Base-by-base conservation (phyloP, 768 basidiomycete species). In the Auriscalpium microsporum region DNA sequence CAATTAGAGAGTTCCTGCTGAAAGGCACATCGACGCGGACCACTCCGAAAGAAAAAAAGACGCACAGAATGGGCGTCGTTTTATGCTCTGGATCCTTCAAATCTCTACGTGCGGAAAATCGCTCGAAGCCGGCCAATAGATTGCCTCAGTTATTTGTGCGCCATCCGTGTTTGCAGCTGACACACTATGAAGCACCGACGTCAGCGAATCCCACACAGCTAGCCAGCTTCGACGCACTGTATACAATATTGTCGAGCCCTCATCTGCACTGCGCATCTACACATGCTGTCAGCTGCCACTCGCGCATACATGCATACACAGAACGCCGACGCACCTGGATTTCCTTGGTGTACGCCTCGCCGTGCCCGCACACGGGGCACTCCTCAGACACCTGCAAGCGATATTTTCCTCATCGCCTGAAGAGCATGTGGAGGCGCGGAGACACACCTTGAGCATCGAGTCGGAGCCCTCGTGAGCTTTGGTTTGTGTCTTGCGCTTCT, bases 191-290 rank as follows among this genome's bases (percentile, higher is more conserved):
- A 9, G 37, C 55, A 57, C 23, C n/a, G 19, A 28, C 23, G 33
- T 58, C 54, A 65, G 61, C 59, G 50, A 44, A 46, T 48, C 23
- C 8, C 45, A 33, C 40, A 35, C n/a, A 52, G 38, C 50, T 49
- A 34, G 45, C 48, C 49, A 10, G n/a, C 42, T 38, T 19, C 58
- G 35, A 76, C 87, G 58, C 67, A 93, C 93, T n/a, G 86, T 91
- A 70, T 94, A 96, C 68, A 95, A 85, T 63, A 94, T 84, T 11
- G 93, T 96, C 35, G 90, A 90, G 3, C 94, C 94, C 76, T 95
- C 94, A 70, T 95, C 94, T 40, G 91, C 94, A 61, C 90, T 90
- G 50, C 93, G 82, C 67, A 90, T 73, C 88, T 90, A 67, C 42
- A 17, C 37, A 36, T 17, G 19, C 13, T 28, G 14, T 49, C 33